phyloP scores from a whole-genome alignment of 768 basidiomycete species.

The Serendipita sp. region DNA sequence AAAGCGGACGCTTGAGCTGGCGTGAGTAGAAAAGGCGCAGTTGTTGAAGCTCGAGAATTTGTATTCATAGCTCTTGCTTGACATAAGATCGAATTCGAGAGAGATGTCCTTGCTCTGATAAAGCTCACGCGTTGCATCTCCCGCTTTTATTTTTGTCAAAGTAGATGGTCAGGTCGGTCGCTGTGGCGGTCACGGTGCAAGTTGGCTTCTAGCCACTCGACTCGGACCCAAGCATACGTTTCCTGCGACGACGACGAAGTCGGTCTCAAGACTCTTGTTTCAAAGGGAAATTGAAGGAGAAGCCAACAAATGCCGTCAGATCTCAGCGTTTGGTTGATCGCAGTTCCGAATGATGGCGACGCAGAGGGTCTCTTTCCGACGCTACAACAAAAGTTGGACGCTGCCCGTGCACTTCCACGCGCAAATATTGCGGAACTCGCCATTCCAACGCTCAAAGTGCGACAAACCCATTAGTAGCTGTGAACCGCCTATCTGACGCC shows the following conservation, averaged over 20 bases:
- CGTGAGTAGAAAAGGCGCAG: constrained; percentile 21
- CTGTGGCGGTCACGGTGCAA: neutral
- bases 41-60: no score
- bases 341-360: constrained; percentile 77
- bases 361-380: constrained; percentile 59
- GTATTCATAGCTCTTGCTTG: no score
- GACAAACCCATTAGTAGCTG: constrained; percentile 9
- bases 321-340: constrained; percentile 85
- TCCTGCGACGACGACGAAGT: neutral
- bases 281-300: no score
- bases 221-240: neutral
- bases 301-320: constrained; percentile 67
- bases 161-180: neutral
- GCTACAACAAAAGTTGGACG: constrained; percentile 40
- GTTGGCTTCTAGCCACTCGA: neutral
- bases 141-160: no score
- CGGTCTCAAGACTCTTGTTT: no score
- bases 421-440: constrained; percentile 46
- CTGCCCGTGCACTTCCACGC: constrained; percentile 15
- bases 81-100: no score
- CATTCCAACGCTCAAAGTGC: constrained; percentile 84
- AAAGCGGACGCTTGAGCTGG: constrained; percentile 21
- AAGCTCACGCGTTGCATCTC: no score
- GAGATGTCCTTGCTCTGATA: no score
- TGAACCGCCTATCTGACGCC: neutral